A percentile compares a stretch with the other conserved stretches of the same genome.
These are phyloP conservation scores for Theobroma grandiflorum DNA, from an alignment of 441 rosid species.

Conservation along the genomic window DNA sequence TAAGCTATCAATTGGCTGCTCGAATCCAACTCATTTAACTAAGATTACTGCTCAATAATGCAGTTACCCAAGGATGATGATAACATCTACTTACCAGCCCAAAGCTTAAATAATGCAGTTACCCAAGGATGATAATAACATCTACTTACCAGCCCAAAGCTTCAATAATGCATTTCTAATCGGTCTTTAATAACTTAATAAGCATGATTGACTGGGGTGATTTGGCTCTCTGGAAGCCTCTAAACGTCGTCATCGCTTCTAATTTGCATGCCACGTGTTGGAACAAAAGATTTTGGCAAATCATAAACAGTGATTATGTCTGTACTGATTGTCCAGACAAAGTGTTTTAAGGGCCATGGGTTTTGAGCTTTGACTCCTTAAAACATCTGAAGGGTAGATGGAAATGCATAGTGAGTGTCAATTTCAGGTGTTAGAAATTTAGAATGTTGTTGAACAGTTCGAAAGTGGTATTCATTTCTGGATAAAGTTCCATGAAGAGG, in stretches of 20 bases:
- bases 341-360: constrained; percentile 9
- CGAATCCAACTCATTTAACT: no score
- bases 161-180: background rate
- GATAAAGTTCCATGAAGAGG: background rate
- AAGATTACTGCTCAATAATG: constrained; percentile 2
- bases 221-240: constrained; percentile 19
- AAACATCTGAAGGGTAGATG: background rate
- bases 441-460: background rate
- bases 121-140: background rate
- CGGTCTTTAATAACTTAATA: background rate
- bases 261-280: background rate
- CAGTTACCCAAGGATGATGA: background rate
- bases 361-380: background rate
- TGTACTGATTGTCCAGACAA: background rate
- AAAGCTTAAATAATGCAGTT: background rate
- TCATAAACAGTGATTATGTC: background rate
- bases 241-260: background rate
- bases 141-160: background rate
- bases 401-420: background rate
- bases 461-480: background rate
- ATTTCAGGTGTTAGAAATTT: background rate
- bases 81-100: background rate
- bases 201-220: background rate
- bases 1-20: constrained; percentile 18
- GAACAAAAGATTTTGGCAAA: background rate